These are phyloP conservation scores for Coriolopsis trogii DNA, from an alignment of 1,284 basidiomycete species.

Conservation along the genomic window DNA sequence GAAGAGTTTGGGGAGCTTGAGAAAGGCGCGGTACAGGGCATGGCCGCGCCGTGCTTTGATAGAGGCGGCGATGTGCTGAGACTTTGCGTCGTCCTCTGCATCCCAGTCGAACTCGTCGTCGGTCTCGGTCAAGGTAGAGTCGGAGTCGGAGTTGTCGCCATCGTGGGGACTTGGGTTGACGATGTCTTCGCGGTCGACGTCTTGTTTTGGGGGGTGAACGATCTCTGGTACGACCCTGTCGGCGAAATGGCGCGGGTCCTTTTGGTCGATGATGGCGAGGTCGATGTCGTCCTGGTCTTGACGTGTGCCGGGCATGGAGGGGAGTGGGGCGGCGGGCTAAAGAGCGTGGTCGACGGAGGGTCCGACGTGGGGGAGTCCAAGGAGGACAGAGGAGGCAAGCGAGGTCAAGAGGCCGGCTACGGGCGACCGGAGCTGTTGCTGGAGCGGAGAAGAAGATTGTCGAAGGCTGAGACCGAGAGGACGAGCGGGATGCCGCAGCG, in stretches of 20 bases:
- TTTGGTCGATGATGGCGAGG: conserved; percentile 31
- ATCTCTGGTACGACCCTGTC: conserved; percentile 20
- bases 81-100: conserved; percentile 48
- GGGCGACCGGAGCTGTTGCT: conserved; percentile 2
- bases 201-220: conserved; percentile 16
- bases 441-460: conserved; percentile 6
- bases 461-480: background rate
- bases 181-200: conserved; percentile 26
- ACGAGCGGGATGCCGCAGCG: too few species aligned
- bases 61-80: conserved; percentile 21
- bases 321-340: background rate
- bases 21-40: conserved; percentile 63
- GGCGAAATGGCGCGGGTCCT: conserved; percentile 15
- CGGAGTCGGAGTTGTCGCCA: conserved; percentile 41
- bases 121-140: conserved; percentile 61
- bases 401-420: too few species aligned
- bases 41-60: conserved; percentile 55
- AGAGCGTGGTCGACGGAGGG: conserved; percentile 5
- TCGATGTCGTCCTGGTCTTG: conserved; percentile 16
- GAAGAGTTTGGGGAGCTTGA: conserved; percentile 65
- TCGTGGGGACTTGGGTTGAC: conserved; percentile 24
- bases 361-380: background rate
- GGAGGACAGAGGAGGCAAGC: background rate
- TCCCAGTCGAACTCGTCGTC: conserved; percentile 80
- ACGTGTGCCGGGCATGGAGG: conserved; percentile 16